These are phyloP conservation scores for Ophiocordyceps camponoti-rufipedis DNA, from an alignment of 2,329 filamentous ascomycete genomes.

Conservation along the genomic window DNA sequence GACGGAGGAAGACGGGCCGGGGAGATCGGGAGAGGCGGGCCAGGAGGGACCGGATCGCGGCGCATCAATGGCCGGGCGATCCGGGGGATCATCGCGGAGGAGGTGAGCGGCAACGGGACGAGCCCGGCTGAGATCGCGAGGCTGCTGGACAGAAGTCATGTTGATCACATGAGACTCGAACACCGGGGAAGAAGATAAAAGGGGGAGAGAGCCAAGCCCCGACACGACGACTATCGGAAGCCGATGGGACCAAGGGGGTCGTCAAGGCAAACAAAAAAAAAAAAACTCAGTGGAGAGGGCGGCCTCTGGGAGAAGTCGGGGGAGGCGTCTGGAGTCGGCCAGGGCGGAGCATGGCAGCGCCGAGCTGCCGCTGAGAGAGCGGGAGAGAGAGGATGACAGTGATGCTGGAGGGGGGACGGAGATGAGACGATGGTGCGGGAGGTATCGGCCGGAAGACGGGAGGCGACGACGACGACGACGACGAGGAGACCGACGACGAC, in stretches of 20 bases:
- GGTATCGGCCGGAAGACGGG: background rate
- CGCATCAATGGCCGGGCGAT: background rate
- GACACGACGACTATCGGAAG: background rate
- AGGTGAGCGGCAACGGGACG: conserved; percentile 8
- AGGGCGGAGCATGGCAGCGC: background rate
- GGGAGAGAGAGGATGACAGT: no score
- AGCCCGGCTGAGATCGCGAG: conserved; percentile 11
- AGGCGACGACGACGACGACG: background rate
- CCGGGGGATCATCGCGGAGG: conserved; percentile 5
- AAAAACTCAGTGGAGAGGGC: background rate
- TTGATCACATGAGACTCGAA: conserved; percentile 8
- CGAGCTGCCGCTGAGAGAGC: background rate
- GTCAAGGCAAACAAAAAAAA: background rate
- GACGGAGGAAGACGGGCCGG: background rate
- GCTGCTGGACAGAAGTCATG: conserved; percentile 14
- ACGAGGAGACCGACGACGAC: background rate
- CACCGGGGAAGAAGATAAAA: background rate
- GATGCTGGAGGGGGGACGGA: no score
- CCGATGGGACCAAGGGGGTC: background rate
- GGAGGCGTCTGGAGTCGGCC: background rate
- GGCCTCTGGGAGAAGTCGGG: background rate
- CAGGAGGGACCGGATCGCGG: background rate
- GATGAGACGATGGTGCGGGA: background rate
- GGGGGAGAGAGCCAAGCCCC: background rate
- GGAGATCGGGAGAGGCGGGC: background rate